Evolutionary conservation across 2,329 filamentous ascomycete species (phyloP).

Genomic region (Trichophyton simii): DNA sequence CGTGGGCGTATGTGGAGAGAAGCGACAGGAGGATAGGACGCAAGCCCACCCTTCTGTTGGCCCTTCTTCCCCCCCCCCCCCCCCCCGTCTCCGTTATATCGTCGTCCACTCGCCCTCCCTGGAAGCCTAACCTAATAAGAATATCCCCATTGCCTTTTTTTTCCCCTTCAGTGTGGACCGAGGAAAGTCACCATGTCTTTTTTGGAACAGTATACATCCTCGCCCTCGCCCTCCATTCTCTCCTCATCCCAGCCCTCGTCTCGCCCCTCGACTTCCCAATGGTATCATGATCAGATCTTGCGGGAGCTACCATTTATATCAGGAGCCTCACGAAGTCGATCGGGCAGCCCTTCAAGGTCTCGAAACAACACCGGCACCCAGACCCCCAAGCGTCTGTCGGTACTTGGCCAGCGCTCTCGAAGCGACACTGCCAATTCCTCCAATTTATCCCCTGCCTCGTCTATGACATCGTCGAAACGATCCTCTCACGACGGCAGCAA

Average conservation of each 20-base stretch:
- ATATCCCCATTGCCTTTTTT: background rate
- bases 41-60: background rate
- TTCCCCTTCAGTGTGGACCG: background rate
- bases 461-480: slow-evolving; percentile 25
- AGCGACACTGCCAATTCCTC: slow-evolving; percentile 37
- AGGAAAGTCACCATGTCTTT: slow-evolving; percentile 7
- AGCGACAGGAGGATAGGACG: background rate
- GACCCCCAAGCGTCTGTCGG: slow-evolving; percentile 29
- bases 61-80: background rate
- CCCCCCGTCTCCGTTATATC: background rate
- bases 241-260: slow-evolving; percentile 6
- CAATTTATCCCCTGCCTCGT: slow-evolving; percentile 35
- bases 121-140: slow-evolving; percentile 5
- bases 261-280: slow-evolving; percentile 6
- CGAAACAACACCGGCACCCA: slow-evolving; percentile 17
- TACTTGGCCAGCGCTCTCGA: slow-evolving; percentile 29
- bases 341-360: slow-evolving; percentile 8
- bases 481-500: slow-evolving; percentile 25
- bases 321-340: slow-evolving; percentile 7
- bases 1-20: slow-evolving; percentile 12
- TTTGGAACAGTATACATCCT: slow-evolving; percentile 4
- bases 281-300: slow-evolving; percentile 12
- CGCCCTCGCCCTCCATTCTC: background rate
- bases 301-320: slow-evolving; percentile 11
- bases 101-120: slow-evolving; percentile 1